A percentile compares a stretch with the other conserved stretches of the same genome.
Conservation (phyloP, 306 rosid species). For the Lathyrus tuberosus region DNA sequence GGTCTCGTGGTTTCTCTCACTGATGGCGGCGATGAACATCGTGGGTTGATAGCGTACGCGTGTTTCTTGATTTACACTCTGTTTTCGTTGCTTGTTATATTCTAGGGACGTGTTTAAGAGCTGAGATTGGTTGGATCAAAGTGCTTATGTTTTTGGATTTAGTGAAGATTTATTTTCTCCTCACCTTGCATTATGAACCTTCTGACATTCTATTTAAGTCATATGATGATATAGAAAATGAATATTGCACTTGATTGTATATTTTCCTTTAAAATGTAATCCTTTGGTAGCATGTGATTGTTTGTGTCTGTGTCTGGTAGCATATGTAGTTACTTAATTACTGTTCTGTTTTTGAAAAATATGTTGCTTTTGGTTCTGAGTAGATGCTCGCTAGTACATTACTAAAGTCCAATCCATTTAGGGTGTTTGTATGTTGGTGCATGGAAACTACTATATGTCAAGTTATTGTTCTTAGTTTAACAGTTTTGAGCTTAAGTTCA, state of each 20-base stretch:
- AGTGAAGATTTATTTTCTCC: constrained; percentile 9
- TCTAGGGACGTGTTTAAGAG: constrained; percentile 49
- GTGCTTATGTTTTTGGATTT: constrained; percentile 43
- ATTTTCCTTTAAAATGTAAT: constrained; percentile 13
- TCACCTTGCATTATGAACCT: constrained; percentile 28
- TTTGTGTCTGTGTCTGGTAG: constrained; percentile 4
- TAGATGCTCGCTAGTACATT: constrained; percentile 5
- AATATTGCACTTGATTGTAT: constrained; percentile 39
- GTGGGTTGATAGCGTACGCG: constrained; percentile 87
- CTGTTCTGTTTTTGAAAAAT: not conserved
- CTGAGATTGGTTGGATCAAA: constrained; percentile 31
- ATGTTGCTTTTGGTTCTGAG: constrained; percentile 6
- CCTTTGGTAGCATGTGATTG: not conserved
- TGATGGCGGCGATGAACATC: constrained; percentile 94
- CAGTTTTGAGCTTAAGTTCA: not conserved
- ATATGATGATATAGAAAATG: constrained; percentile 47
- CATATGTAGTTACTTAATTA: not conserved
- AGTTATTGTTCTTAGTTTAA: not conserved
- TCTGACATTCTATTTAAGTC: constrained; percentile 31
- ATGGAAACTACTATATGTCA: constrained; percentile 11
- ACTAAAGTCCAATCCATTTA: not conserved
- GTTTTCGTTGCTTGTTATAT: constrained; percentile 87
- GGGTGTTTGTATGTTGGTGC: constrained; percentile 27
- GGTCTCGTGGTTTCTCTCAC: constrained; percentile 77
- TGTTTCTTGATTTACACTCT: constrained; percentile 93